A percentile compares a stretch with the other conserved stretches of the same genome.
These are phyloP conservation scores for Russula emetica DNA, from an alignment of 768 basidiomycete genomes.

Conservation along the genomic window DNA sequence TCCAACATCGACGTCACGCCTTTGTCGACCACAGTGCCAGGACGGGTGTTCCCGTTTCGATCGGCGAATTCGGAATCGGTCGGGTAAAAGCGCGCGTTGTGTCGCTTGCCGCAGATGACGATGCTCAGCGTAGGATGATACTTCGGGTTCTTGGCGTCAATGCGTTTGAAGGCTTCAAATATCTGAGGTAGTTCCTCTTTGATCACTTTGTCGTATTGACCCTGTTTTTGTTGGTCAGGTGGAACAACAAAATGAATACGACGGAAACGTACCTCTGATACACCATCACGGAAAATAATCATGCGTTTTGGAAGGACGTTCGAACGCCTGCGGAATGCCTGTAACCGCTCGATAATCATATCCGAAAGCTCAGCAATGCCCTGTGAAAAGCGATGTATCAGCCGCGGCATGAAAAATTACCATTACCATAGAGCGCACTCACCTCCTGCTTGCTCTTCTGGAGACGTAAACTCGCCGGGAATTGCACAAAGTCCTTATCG, in stretches of 20 bases:
- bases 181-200: constrained; percentile 60
- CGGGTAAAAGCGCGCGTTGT: constrained; percentile 61
- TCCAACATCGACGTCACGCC: constrained; percentile 55
- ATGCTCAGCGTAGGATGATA: constrained; percentile 68
- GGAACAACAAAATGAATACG: no score
- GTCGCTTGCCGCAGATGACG: constrained; percentile 73
- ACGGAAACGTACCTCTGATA: constrained; percentile 58
- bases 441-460: constrained; percentile 53
- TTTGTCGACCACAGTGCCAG: constrained; percentile 77
- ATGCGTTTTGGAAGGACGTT: constrained; percentile 60
- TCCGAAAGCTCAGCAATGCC: constrained; percentile 62
- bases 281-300: constrained; percentile 74
- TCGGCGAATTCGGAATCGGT: constrained; percentile 48
- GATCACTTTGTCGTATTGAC: constrained; percentile 65
- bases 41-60: constrained; percentile 68
- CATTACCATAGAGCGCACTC: not conserved
- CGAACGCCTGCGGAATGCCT: constrained; percentile 47
- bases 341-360: constrained; percentile 71
- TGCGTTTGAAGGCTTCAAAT: constrained; percentile 52
- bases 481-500: constrained; percentile 67
- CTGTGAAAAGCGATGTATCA: constrained; percentile 37
- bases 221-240: constrained; percentile 39
- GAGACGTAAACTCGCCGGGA: constrained; percentile 67
- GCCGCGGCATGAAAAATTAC: not conserved
- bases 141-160: constrained; percentile 41